phyloP scores from a whole-genome alignment of 805 yeast genomes.

The Schizosaccharomyces japonicus region DNA sequence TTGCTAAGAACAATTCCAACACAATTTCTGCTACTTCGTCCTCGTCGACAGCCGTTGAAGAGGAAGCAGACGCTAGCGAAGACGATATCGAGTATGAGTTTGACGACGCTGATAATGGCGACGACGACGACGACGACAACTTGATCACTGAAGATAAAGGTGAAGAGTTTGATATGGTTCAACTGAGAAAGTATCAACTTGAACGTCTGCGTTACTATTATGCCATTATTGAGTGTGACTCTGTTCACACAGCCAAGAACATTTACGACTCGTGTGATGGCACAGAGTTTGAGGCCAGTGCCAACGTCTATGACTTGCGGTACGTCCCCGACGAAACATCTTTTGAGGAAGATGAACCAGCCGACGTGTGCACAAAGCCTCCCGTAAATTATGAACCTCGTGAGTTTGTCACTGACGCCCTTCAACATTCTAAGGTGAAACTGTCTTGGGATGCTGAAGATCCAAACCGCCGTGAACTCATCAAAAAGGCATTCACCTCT shows the following conservation, averaged over 20 bases:
- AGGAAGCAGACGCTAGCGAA: slow-evolving; percentile 10
- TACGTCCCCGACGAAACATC: slow-evolving; percentile 84
- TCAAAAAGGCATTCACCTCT: slow-evolving; percentile 63
- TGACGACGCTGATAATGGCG: slow-evolving; percentile 1
- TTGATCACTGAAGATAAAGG: slow-evolving; percentile 63
- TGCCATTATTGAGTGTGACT: slow-evolving; percentile 71
- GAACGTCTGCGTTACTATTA: slow-evolving; percentile 82
- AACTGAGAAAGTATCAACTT: slow-evolving; percentile 69
- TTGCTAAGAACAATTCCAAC: no score
- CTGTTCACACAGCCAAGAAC: slow-evolving; percentile 39
- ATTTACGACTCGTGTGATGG: slow-evolving; percentile 83
- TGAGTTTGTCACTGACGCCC: slow-evolving; percentile 74
- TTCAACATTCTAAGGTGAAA: slow-evolving; percentile 87
- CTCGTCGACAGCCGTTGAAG: slow-evolving; percentile 16
- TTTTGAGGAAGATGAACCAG: slow-evolving; percentile 45
- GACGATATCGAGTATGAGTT: slow-evolving; percentile 5
- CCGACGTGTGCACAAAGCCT: slow-evolving; percentile 45
- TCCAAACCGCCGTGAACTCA: slow-evolving; percentile 50
- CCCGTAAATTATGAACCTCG: slow-evolving; percentile 64
- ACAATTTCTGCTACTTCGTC: slow-evolving; percentile 13
- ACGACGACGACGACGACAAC: slow-evolving; percentile 27
- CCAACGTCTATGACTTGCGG: slow-evolving; percentile 76
- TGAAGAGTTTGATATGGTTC: slow-evolving; percentile 64
- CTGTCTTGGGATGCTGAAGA: slow-evolving; percentile 98
- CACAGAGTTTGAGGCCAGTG: slow-evolving; percentile 84